Evolutionary conservation across 805 yeast genomes (phyloP).

Genomic region (Blastobotrys parvus): DNA sequence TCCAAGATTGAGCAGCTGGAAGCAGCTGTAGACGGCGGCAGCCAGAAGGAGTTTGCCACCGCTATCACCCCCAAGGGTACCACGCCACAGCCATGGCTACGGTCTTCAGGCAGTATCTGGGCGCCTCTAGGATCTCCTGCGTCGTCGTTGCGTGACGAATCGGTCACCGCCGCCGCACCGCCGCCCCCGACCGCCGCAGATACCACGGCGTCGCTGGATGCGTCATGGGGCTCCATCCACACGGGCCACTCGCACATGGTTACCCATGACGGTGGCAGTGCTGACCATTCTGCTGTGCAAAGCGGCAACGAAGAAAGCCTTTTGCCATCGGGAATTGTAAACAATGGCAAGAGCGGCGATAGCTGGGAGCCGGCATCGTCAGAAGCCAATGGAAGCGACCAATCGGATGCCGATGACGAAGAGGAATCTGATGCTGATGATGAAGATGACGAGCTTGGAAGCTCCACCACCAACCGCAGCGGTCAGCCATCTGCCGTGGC

Average conservation of each 20-base stretch:
- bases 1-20: constrained; percentile 2
- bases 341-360: neutral
- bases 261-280: no score
- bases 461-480: no score
- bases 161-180: neutral
- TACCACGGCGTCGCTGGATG: neutral
- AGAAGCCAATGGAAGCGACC: neutral
- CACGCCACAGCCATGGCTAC: neutral
- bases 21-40: neutral
- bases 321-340: neutral
- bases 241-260: no score
- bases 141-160: neutral
- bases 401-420: neutral
- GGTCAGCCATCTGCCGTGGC: neutral
- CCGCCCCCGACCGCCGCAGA: neutral
- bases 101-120: constrained; percentile 3
- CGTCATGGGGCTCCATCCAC: neutral
- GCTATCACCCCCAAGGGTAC: neutral
- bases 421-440: neutral
- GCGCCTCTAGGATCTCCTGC: neutral
- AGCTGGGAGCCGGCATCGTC: neutral
- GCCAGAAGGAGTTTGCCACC: neutral
- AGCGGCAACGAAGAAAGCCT: no score
- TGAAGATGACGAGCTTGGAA: no score
- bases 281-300: no score